phyloP scores from a whole-genome alignment of 2,329 filamentous ascomycete genomes.

The Hymenoscyphus linearis region DNA sequence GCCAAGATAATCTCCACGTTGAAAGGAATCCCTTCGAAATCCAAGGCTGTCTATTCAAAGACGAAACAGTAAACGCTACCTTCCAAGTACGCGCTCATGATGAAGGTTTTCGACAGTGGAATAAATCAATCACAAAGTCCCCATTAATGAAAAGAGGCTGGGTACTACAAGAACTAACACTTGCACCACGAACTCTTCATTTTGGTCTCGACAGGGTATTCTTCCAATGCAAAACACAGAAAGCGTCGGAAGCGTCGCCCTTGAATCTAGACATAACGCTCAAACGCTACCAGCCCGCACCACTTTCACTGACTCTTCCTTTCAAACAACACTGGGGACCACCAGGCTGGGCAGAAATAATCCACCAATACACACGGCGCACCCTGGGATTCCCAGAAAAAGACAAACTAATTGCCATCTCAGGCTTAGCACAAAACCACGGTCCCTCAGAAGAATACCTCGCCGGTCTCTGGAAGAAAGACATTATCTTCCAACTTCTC shows the following conservation, averaged over 20 bases:
- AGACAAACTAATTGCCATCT: slow-evolving; percentile 15
- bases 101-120: slow-evolving; percentile 8
- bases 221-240: slow-evolving; percentile 13
- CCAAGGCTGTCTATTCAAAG: slow-evolving; percentile 4
- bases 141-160: slow-evolving; percentile 12
- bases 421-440: slow-evolving; percentile 7
- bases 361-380: slow-evolving; percentile 15
- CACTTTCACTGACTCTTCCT: not conserved
- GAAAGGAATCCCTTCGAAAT: slow-evolving; percentile 8
- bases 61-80: not conserved
- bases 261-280: not conserved
- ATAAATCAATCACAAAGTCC: slow-evolving; percentile 1
- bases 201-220: slow-evolving; percentile 9
- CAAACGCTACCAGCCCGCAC: slow-evolving; percentile 4
- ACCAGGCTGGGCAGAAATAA: slow-evolving; percentile 9
- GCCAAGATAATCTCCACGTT: not conserved
- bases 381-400: slow-evolving; percentile 12
- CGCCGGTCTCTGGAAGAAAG: slow-evolving; percentile 14
- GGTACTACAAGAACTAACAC: slow-evolving; percentile 13
- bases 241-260: slow-evolving; percentile 7
- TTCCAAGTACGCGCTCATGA: slow-evolving; percentile 3
- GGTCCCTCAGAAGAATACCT: slow-evolving; percentile 11
- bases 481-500: slow-evolving; percentile 6
- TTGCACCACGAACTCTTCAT: slow-evolving; percentile 12
- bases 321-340: slow-evolving; percentile 3